Conservation (phyloP, 441 rosid genomes). For the Croton setiger region DNA sequence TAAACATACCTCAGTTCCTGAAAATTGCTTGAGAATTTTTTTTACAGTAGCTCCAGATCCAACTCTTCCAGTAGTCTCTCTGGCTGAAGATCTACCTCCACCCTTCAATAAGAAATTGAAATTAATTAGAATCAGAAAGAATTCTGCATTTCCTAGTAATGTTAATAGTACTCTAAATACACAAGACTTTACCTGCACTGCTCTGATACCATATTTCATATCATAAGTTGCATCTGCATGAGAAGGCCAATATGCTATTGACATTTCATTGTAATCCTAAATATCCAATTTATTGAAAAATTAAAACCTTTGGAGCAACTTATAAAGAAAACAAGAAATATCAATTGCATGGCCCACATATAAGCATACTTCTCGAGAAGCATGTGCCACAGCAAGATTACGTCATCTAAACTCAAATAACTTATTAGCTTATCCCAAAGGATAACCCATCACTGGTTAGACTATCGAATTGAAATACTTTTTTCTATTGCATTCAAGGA, state of each 20-base stretch:
- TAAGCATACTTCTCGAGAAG: not conserved
- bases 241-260: constrained; percentile 88
- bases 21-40: constrained; percentile 74
- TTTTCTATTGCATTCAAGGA: not conserved
- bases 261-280: constrained; percentile 97
- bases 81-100: constrained; percentile 99
- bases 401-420: constrained; percentile 10
- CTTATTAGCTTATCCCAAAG: not conserved
- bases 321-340: not conserved
- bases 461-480: not conserved
- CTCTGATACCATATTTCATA: constrained; percentile 96
- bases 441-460: not conserved
- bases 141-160: not conserved
- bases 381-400: not conserved
- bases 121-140: constrained; percentile 5
- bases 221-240: constrained; percentile 99
- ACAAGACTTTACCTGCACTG: constrained; percentile 59
- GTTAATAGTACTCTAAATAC: not conserved
- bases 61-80: constrained; percentile 98
- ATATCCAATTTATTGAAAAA: constrained; percentile 12
- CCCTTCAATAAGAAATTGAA: constrained; percentile 50
- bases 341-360: no score
- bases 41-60: constrained; percentile 97
- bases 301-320: constrained; percentile 5
- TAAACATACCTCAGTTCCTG: constrained; percentile 79